Evolutionary conservation across 441 rosid genomes (phyloP).

Genomic region (Gossypium lobatum): DNA sequence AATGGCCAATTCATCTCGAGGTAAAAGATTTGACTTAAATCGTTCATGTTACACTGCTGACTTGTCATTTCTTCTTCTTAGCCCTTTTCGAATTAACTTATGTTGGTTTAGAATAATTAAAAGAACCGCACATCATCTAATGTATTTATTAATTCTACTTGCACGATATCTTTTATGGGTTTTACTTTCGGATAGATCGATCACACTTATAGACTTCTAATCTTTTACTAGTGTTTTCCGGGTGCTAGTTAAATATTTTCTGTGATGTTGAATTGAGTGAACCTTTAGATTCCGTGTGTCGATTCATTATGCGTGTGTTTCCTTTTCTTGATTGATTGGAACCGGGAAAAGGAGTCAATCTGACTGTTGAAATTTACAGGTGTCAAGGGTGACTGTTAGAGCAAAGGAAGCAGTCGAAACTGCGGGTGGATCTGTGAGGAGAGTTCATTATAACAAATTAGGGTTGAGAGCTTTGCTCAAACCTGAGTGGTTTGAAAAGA

Average conservation of each 20-base stretch:
- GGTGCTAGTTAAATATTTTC: background rate
- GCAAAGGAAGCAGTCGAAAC: conserved; percentile 89
- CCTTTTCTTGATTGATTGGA: background rate
- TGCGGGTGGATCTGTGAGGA: conserved; percentile 81
- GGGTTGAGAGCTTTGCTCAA: conserved; percentile 75
- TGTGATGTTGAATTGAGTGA: background rate
- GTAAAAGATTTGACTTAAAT: conserved; percentile 27
- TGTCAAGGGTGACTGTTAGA: conserved; percentile 79
- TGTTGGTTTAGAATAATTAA: background rate
- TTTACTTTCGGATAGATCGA: background rate
- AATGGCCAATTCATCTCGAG: conserved; percentile 96
- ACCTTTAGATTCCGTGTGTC: background rate
- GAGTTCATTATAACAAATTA: conserved; percentile 84
- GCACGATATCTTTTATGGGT: background rate
- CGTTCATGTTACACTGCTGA: conserved; percentile 3
- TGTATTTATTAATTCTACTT: background rate
- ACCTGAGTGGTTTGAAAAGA: conserved; percentile 97
- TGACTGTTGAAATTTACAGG: conserved; percentile 33
- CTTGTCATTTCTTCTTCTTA: background rate
- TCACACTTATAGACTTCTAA: background rate
- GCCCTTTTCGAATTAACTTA: background rate
- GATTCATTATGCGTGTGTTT: background rate
- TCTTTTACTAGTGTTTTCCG: background rate
- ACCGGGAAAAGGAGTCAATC: background rate
- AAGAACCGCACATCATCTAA: background rate